These are phyloP conservation scores for Geosmithia putterillii DNA, from an alignment of 2,329 filamentous ascomycete species.

Conservation along the genomic window DNA sequence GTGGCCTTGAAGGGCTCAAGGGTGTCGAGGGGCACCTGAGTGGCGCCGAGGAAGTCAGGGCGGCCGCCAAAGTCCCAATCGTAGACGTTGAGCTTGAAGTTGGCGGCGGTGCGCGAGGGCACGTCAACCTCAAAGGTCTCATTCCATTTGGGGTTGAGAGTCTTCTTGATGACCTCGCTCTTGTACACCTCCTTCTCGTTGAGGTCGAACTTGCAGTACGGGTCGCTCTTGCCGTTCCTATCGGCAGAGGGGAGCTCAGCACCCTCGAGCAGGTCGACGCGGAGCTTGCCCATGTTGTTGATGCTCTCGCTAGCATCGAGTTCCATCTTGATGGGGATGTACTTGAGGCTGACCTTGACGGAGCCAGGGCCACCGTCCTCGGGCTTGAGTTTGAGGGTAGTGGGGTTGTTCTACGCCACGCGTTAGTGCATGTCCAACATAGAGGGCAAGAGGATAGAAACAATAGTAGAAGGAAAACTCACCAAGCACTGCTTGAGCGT, in stretches of 20 bases:
- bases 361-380: conserved; percentile 55
- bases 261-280: conserved; percentile 85
- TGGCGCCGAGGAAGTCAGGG: conserved; percentile 75
- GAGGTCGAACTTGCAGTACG: conserved; percentile 88
- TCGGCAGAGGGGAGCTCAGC: conserved; percentile 84
- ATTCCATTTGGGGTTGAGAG: conserved; percentile 87
- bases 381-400: conserved; percentile 66
- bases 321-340: conserved; percentile 86
- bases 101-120: conserved; percentile 70
- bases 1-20: conserved; percentile 77
- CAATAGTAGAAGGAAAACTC: conserved; percentile 19
- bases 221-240: conserved; percentile 92
- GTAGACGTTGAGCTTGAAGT: conserved; percentile 74
- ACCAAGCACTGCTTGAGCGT: conserved; percentile 81
- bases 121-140: conserved; percentile 83
- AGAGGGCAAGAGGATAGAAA: background rate
- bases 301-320: conserved; percentile 93
- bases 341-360: conserved; percentile 86
- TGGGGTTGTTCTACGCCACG: conserved; percentile 65
- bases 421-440: background rate
- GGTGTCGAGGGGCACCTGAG: conserved; percentile 61
- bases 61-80: conserved; percentile 97
- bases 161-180: conserved; percentile 95
- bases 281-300: conserved; percentile 94
- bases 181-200: conserved; percentile 88